These are phyloP conservation scores for Yarrowia deformans DNA, from an alignment of 805 yeast genomes.

Conservation along the genomic window DNA sequence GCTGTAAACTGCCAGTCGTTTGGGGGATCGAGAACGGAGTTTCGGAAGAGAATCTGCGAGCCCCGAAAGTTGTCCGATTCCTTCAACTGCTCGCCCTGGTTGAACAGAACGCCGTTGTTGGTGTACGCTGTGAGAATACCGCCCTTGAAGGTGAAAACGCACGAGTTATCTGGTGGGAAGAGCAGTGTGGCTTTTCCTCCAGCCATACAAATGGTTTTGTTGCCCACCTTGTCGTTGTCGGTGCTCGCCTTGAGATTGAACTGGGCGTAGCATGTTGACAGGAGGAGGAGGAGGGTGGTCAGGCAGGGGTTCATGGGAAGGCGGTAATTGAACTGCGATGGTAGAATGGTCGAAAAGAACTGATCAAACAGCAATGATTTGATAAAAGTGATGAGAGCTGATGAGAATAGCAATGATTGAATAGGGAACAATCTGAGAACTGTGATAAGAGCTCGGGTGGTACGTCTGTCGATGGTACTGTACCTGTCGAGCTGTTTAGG, in stretches of 20 bases:
- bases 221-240: background rate
- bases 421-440: no score
- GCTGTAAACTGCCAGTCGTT: conserved; percentile 6
- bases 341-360: no score
- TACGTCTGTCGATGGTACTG: no score
- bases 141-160: conserved; percentile 14
- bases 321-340: no score
- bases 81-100: background rate
- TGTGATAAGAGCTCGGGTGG: no score
- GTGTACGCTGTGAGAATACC: conserved; percentile 2
- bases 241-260: conserved; percentile 1
- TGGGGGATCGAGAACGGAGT: conserved; percentile 1
- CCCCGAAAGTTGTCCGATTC: conserved; percentile 2
- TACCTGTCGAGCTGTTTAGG: no score
- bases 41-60: background rate
- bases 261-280: background rate
- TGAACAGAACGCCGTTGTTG: background rate
- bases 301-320: no score
- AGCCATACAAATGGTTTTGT: conserved; percentile 10
- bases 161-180: background rate
- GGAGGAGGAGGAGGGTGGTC: background rate
- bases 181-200: background rate
- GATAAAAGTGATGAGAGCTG: no score
- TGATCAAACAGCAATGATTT: no score
- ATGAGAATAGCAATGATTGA: no score